phyloP scores from a whole-genome alignment of 768 basidiomycete species.

The Termitomyces eurrhizus region DNA sequence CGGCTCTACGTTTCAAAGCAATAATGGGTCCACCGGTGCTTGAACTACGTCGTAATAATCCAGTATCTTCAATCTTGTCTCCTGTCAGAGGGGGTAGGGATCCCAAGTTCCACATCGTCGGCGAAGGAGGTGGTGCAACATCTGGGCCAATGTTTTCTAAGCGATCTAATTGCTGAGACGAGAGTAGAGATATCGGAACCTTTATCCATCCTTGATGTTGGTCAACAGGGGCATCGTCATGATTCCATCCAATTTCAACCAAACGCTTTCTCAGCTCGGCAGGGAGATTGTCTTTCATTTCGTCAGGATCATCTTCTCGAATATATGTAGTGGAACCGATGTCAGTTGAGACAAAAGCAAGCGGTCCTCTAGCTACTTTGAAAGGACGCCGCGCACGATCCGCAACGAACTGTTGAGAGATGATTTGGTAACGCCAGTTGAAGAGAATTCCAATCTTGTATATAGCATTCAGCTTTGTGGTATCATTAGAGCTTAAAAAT shows the following conservation, averaged over 20 bases:
- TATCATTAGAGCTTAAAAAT: conserved; percentile 41
- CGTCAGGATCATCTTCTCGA: conserved; percentile 47
- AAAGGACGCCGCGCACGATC: conserved; percentile 68
- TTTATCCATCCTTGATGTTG: conserved; percentile 53
- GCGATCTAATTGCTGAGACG: conserved; percentile 52
- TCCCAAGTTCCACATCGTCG: conserved; percentile 27
- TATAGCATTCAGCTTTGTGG: conserved; percentile 48
- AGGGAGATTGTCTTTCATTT: conserved; percentile 52
- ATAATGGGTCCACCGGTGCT: conserved; percentile 42
- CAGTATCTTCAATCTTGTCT: conserved; percentile 24
- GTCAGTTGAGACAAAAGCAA: conserved; percentile 74
- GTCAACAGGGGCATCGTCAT: conserved; percentile 53
- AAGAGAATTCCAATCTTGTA: conserved; percentile 52
- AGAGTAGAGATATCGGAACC: conserved; percentile 65
- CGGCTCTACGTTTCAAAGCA: conserved; percentile 53
- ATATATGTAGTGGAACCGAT: conserved; percentile 63
- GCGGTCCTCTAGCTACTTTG: conserved; percentile 61
- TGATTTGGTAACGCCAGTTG: conserved; percentile 68
- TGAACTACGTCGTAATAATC: conserved; percentile 54
- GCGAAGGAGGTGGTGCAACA: conserved; percentile 18
- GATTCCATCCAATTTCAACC: conserved; percentile 72
- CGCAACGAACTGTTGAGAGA: conserved; percentile 54
- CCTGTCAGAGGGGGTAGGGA: conserved; percentile 18
- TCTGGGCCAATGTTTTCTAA: conserved; percentile 32
- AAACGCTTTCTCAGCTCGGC: conserved; percentile 61